These are phyloP conservation scores for Shiraia sp. DNA, from an alignment of 2,329 filamentous ascomycete genomes.

Conservation along the genomic window DNA sequence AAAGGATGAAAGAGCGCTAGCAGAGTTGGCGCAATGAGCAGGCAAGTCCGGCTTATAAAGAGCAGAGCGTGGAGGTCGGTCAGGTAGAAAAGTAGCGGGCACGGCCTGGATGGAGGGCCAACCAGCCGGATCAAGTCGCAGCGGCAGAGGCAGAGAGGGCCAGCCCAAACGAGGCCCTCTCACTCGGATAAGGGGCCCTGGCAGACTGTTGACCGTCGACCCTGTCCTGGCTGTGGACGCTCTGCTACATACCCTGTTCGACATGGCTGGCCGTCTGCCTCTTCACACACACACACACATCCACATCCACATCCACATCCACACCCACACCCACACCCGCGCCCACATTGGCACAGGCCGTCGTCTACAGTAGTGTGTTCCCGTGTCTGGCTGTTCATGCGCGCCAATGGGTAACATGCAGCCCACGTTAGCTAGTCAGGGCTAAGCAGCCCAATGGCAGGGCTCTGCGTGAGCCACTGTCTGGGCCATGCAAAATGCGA, in stretches of 20 bases:
- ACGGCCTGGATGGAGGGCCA: not conserved
- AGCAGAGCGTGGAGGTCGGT: slow-evolving; percentile 9
- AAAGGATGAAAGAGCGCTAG: slow-evolving; percentile 35
- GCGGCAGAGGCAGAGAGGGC: too few species aligned
- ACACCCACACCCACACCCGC: too few species aligned
- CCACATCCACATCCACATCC: too few species aligned
- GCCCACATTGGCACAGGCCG: slow-evolving; percentile 15
- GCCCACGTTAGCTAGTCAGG: slow-evolving; percentile 20
- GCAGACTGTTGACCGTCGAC: too few species aligned
- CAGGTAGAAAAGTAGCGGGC: slow-evolving; percentile 3
- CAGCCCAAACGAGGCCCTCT: not conserved
- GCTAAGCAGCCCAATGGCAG: slow-evolving; percentile 27
- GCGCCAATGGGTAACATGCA: slow-evolving; percentile 26
- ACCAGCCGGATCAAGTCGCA: too few species aligned
- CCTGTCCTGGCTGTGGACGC: too few species aligned
- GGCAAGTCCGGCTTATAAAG: slow-evolving; percentile 6
- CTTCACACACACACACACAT: slow-evolving; percentile 1
- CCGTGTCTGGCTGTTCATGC: slow-evolving; percentile 48
- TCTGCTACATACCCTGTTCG: slow-evolving; percentile 1
- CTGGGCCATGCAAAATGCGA: slow-evolving; percentile 27
- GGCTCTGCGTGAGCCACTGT: slow-evolving; percentile 16
- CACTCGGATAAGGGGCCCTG: too few species aligned
- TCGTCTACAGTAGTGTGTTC: slow-evolving; percentile 30
- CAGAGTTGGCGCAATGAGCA: slow-evolving; percentile 22
- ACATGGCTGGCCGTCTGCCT: slow-evolving; percentile 7